These are phyloP conservation scores for Phytopythium kandeliae DNA, from an alignment of 352 stramenopile genomes.

Conservation along the genomic window DNA sequence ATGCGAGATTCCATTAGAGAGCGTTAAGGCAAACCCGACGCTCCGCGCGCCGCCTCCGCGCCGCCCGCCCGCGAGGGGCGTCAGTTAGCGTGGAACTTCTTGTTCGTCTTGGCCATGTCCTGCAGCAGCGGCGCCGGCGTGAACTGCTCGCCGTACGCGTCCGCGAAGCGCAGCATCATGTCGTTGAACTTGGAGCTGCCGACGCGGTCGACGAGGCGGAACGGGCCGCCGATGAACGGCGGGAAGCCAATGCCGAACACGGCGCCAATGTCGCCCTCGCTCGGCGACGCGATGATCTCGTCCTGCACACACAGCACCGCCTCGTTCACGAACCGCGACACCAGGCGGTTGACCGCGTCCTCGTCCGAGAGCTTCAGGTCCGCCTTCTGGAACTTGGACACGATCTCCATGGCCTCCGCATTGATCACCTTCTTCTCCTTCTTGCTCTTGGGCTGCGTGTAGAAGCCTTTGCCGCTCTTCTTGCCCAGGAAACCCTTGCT, in stretches of 20 bases:
- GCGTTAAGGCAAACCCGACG: too few species aligned
- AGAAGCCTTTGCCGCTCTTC: conserved; percentile 98
- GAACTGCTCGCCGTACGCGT: conserved; percentile 96
- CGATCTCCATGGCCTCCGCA: conserved; percentile 73
- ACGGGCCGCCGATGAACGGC: conserved; percentile 96
- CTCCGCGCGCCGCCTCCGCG: too few species aligned
- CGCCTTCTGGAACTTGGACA: conserved; percentile 77
- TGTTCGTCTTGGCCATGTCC: conserved; percentile 96
- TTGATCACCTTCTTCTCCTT: conserved; percentile 91
- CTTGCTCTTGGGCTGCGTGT: conserved; percentile 91
- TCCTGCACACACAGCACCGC: conserved; percentile 96
- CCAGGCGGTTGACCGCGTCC: conserved; percentile 91
- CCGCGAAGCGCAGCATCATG: conserved; percentile 94
- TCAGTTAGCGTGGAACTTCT: conserved; percentile 95
- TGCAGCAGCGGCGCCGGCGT: conserved; percentile 93
- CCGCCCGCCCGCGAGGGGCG: too few species aligned
- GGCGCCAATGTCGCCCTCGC: conserved; percentile 97
- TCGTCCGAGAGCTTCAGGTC: conserved; percentile 78
- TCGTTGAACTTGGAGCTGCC: conserved; percentile 93
- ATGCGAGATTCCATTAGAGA: too few species aligned
- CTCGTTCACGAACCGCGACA: conserved; percentile 97
- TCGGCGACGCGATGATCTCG: conserved; percentile 96
- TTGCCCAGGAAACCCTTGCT: conserved; percentile 93
- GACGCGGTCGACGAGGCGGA: conserved; percentile 94
- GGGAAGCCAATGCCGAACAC: conserved; percentile 99